Evolutionary conservation across 1,139 yeast genomes (phyloP).

Genomic region (Hansenula lynferdii): DNA sequence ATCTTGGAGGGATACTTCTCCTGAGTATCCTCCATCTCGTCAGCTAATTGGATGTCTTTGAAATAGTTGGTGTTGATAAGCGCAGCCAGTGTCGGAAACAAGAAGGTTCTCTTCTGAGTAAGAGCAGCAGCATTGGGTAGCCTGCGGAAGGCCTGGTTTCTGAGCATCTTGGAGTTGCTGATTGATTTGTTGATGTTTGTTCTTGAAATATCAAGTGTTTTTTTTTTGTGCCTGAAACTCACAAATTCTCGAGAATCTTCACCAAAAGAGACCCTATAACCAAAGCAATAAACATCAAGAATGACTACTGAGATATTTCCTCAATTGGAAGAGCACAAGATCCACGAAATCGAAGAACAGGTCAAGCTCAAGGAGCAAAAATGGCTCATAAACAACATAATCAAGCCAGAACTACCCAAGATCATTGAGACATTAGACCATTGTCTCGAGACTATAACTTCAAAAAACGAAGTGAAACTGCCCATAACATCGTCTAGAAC

Average conservation of each 20-base stretch:
- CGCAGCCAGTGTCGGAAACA: constrained; percentile 17
- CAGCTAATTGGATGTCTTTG: constrained; percentile 17
- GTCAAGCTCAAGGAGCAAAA: constrained; percentile 18
- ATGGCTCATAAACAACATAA: constrained; percentile 31
- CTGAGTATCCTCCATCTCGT: constrained; percentile 12
- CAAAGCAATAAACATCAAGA: too few species aligned
- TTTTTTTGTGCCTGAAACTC: too few species aligned
- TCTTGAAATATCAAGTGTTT: too few species aligned
- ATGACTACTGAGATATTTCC: constrained; percentile 28
- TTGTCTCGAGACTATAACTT: constrained; percentile 28
- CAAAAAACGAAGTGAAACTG: constrained; percentile 25
- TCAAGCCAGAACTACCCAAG: constrained; percentile 32
- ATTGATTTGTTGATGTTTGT: too few species aligned
- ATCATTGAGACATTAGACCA: constrained; percentile 30
- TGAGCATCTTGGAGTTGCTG: background rate
- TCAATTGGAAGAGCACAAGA: constrained; percentile 14
- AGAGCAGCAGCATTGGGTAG: background rate
- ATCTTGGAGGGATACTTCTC: background rate
- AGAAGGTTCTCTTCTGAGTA: constrained; percentile 6
- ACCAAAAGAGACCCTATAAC: too few species aligned
- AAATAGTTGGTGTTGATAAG: constrained; percentile 15
- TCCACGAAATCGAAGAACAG: constrained; percentile 5
- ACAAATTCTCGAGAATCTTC: too few species aligned
- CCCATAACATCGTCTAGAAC: constrained; percentile 25
- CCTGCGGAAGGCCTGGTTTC: background rate